Evolutionary conservation across 1,284 basidiomycete genomes (phyloP).

Genomic region (Abortiporus biennis): DNA sequence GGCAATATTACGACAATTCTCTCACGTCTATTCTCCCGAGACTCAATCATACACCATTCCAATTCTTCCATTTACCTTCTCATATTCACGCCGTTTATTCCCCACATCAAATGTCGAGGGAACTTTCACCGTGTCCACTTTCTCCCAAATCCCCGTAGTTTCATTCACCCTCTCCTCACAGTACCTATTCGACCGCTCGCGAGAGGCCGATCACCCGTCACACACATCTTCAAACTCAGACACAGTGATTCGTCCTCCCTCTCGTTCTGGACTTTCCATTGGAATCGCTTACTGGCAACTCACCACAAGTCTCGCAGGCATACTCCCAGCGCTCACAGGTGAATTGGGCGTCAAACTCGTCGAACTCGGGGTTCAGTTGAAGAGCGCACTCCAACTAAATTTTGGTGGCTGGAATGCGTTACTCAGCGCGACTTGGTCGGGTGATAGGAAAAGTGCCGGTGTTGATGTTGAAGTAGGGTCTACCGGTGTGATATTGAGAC

Average conservation of each 20-base stretch:
- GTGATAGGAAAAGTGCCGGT: slow-evolving; percentile 15
- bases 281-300: slow-evolving; percentile 23
- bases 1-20: slow-evolving; percentile 4
- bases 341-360: slow-evolving; percentile 26
- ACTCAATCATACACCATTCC: slow-evolving; percentile 1
- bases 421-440: slow-evolving; percentile 13
- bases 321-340: slow-evolving; percentile 20
- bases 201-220: slow-evolving; percentile 10
- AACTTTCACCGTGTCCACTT: slow-evolving; percentile 17
- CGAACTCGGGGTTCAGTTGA: slow-evolving; percentile 19
- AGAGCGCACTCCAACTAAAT: slow-evolving; percentile 10
- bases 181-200: slow-evolving; percentile 18
- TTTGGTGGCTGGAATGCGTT: slow-evolving; percentile 12
- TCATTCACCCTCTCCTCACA: slow-evolving; percentile 19
- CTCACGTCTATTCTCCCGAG: background rate
- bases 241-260: slow-evolving; percentile 18
- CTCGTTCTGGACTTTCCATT: slow-evolving; percentile 21
- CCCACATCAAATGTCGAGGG: slow-evolving; percentile 24
- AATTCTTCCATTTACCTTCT: slow-evolving; percentile 23
- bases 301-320: slow-evolving; percentile 23
- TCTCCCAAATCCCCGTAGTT: slow-evolving; percentile 14
- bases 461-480: slow-evolving; percentile 24
- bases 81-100: slow-evolving; percentile 27
- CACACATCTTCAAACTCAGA: slow-evolving; percentile 7
- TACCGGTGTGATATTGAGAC: slow-evolving; percentile 26